Evolutionary conservation across 495 filamentous ascomycete species (phyloP).

Genomic region (Hypomontagnella monticulosa): DNA sequence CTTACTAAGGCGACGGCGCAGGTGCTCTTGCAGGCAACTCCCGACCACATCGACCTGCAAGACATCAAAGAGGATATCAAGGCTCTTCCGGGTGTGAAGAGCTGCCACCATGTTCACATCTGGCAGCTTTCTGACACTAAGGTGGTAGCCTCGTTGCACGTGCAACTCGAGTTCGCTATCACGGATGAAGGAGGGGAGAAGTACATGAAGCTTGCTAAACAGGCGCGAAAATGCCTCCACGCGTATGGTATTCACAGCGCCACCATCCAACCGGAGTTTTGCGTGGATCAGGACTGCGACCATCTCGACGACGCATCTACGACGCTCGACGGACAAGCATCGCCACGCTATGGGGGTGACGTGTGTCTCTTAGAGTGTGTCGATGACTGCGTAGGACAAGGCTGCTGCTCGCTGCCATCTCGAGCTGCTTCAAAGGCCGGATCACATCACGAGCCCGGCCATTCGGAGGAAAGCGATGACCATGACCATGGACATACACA

Average conservation of each 20-base stretch:
- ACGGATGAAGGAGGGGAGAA: slow-evolving; percentile 77
- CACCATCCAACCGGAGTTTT: slow-evolving; percentile 97
- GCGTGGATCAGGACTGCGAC: slow-evolving; percentile 63
- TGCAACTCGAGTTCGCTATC: slow-evolving; percentile 78
- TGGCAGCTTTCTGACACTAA: slow-evolving; percentile 97
- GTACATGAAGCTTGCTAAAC: slow-evolving; percentile 88
- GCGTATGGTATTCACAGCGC: slow-evolving; percentile 97
- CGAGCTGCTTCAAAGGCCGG: slow-evolving; percentile 40
- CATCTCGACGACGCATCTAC: slow-evolving; percentile 48
- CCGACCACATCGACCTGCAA: slow-evolving; percentile 83
- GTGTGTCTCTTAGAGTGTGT: slow-evolving; percentile 87
- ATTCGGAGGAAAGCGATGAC: slow-evolving; percentile 30
- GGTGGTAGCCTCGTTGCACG: slow-evolving; percentile 88
- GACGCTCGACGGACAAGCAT: slow-evolving; percentile 47
- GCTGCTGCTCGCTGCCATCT: slow-evolving; percentile 69
- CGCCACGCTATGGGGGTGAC: slow-evolving; percentile 61
- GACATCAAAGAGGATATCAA: slow-evolving; percentile 94
- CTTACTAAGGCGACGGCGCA: slow-evolving; percentile 93
- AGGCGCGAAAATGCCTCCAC: slow-evolving; percentile 85
- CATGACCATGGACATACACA: slow-evolving; percentile 34
- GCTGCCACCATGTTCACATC: slow-evolving; percentile 94
- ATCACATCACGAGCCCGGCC: slow-evolving; percentile 40
- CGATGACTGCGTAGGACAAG: slow-evolving; percentile 76
- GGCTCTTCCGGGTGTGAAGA: slow-evolving; percentile 80
- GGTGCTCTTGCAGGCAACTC: slow-evolving; percentile 92